Evolutionary conservation across 208 protist genomes (phyloP).

Genomic region (Acanthamoeba healyi): DNA sequence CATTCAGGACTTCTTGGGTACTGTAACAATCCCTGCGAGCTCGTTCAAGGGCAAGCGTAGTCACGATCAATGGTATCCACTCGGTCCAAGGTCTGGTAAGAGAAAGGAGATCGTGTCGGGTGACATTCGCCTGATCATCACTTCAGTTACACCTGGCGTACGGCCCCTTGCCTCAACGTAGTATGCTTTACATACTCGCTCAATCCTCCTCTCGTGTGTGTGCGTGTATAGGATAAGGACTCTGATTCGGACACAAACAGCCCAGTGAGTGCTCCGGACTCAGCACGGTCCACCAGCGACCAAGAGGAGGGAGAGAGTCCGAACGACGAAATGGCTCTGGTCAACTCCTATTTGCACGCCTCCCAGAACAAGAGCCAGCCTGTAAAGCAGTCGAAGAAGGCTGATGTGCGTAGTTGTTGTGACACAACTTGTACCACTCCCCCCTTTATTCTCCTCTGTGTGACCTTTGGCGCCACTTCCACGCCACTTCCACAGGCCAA

Average conservation of each 20-base stretch:
- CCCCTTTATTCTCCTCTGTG: no score
- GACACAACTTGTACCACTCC: no score
- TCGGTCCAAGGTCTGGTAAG: background rate
- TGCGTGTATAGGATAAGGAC: no score
- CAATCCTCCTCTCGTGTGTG: no score
- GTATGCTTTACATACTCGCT: no score
- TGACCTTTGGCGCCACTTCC: no score
- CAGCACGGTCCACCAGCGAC: no score
- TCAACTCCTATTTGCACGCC: background rate
- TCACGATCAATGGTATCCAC: background rate
- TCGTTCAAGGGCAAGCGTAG: background rate
- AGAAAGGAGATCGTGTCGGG: background rate
- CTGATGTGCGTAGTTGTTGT: background rate
- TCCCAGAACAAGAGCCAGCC: background rate
- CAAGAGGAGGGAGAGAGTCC: background rate
- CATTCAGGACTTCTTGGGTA: background rate
- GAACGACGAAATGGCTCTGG: background rate
- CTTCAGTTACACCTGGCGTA: background rate
- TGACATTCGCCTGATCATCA: constrained; percentile 21
- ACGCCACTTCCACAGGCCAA: background rate
- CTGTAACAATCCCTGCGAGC: background rate
- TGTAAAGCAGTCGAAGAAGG: background rate
- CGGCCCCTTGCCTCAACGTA: no score
- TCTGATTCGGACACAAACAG: no score
- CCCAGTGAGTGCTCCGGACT: no score